Percentiles rank a stretch among this genome's conserved stretches.
Conservation (phyloP, 1,284 basidiomycete species). For the Ceratobasidium papillatum region DNA sequence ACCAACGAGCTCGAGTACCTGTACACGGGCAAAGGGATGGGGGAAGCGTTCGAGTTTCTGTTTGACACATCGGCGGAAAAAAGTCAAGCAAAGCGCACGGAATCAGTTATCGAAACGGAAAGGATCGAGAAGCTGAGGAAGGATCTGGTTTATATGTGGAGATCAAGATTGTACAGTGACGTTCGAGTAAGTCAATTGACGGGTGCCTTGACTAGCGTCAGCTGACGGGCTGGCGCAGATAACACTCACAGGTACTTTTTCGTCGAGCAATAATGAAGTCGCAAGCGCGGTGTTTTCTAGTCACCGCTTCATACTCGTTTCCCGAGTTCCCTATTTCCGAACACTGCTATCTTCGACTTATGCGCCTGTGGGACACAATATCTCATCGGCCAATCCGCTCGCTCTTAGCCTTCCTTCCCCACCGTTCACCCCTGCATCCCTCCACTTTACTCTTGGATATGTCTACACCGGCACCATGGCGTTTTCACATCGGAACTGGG, state of each 20-base stretch:
- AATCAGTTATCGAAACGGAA: conserved; percentile 69
- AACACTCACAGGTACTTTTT: conserved; percentile 35
- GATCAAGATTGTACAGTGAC: conserved; percentile 90
- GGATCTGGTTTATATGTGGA: conserved; percentile 96
- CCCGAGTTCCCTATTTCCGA: conserved; percentile 88
- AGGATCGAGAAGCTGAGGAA: conserved; percentile 88
- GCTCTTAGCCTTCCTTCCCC: conserved; percentile 84
- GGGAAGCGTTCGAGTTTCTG: conserved; percentile 88
- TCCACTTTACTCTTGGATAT: conserved; percentile 94
- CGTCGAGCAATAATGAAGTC: conserved; percentile 62
- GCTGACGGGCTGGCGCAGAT: conserved; percentile 44
- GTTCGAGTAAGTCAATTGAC: conserved; percentile 64
- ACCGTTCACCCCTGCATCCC: conserved; percentile 92
- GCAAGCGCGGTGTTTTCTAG: conserved; percentile 86
- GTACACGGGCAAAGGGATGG: conserved; percentile 87
- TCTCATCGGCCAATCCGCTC: conserved; percentile 56
- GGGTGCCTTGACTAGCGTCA: conserved; percentile 21
- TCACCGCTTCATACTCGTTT: conserved; percentile 91
- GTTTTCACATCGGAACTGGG: conserved; percentile 92
- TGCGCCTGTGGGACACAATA: conserved; percentile 46
- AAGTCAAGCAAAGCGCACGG: conserved; percentile 54
- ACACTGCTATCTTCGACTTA: conserved; percentile 61
- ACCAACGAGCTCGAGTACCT: conserved; percentile 89
- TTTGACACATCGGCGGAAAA: conserved; percentile 61
- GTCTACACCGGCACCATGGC: conserved; percentile 93